phyloP scores from a whole-genome alignment of 2,329 filamentous ascomycete genomes.

The Aspergillus intermedius region DNA sequence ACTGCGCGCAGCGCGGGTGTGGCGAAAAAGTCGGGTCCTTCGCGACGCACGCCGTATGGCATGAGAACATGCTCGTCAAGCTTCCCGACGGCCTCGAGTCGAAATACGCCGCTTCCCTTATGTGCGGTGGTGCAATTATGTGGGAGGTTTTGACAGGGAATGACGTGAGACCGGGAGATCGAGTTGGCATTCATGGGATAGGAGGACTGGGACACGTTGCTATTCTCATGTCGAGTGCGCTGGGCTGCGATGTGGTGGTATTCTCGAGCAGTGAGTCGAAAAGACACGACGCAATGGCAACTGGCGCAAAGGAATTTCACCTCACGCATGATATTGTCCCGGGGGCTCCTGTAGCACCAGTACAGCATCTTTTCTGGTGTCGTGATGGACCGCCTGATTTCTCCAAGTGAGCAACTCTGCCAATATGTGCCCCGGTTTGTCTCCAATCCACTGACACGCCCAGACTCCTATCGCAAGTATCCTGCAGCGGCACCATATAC shows the following conservation, averaged over 20 bases:
- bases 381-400: slow-evolving; percentile 5
- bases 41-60: slow-evolving; percentile 12
- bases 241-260: slow-evolving; percentile 51
- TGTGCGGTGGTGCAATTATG: slow-evolving; percentile 9
- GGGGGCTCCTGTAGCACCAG: not conserved
- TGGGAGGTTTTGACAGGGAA: slow-evolving; percentile 6
- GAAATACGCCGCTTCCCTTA: slow-evolving; percentile 6
- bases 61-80: slow-evolving; percentile 4
- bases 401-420: slow-evolving; percentile 2
- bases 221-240: slow-evolving; percentile 55
- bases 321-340: slow-evolving; percentile 25
- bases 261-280: slow-evolving; percentile 9
- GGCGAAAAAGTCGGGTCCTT: slow-evolving; percentile 14
- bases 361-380: slow-evolving; percentile 8
- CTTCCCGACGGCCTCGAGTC: slow-evolving; percentile 1
- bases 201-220: slow-evolving; percentile 10
- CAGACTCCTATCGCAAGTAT: slow-evolving; percentile 15
- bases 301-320: slow-evolving; percentile 59
- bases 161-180: slow-evolving; percentile 5
- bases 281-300: slow-evolving; percentile 14
- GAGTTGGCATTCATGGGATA: slow-evolving; percentile 8
- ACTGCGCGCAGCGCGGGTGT: slow-evolving; percentile 10
- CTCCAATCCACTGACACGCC: no score
- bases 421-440: not conserved
- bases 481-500: slow-evolving; percentile 18